These are phyloP conservation scores for Diaporthe vaccinii DNA, from an alignment of 2,329 filamentous ascomycete species.

Conservation along the genomic window DNA sequence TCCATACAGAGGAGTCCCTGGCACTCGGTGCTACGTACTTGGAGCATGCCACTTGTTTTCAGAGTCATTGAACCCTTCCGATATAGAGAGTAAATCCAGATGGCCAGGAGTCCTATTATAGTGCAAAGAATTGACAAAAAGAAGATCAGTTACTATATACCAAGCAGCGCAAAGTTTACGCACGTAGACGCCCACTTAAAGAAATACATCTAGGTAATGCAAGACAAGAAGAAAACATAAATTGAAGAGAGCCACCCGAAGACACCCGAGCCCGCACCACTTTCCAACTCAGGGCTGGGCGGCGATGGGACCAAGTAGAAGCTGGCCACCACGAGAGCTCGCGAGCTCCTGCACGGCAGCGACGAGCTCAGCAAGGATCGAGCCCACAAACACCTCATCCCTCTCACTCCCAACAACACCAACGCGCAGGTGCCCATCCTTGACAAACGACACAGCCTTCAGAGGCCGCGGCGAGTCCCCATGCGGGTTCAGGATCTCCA, in stretches of 20 bases:
- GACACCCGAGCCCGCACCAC: not conserved
- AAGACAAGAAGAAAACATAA: too few relatives aligned
- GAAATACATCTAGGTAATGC: too few relatives aligned
- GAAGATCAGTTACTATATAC: too few relatives aligned
- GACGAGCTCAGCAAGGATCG: constrained; percentile 50
- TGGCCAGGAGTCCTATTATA: too few relatives aligned
- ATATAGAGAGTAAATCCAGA: too few relatives aligned
- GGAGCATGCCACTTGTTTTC: too few relatives aligned
- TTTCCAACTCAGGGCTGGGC: not conserved
- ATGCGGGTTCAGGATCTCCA: constrained; percentile 53
- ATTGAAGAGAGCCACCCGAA: not conserved
- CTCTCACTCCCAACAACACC: constrained; percentile 60
- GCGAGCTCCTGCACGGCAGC: constrained; percentile 40
- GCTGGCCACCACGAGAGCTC: not conserved
- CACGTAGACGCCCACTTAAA: too few relatives aligned
- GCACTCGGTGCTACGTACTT: too few relatives aligned
- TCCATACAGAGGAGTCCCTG: too few relatives aligned
- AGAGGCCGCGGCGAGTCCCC: constrained; percentile 56
- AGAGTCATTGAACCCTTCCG: too few relatives aligned
- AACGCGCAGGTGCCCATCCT: constrained; percentile 54
- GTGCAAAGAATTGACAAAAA: too few relatives aligned
- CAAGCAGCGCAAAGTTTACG: too few relatives aligned
- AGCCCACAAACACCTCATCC: constrained; percentile 53
- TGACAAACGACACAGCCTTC: constrained; percentile 60
- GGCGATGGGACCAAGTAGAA: not conserved